Evolutionary conservation across 148 eudicot species (phyloP).

Genomic region (Arbutus unedo): DNA sequence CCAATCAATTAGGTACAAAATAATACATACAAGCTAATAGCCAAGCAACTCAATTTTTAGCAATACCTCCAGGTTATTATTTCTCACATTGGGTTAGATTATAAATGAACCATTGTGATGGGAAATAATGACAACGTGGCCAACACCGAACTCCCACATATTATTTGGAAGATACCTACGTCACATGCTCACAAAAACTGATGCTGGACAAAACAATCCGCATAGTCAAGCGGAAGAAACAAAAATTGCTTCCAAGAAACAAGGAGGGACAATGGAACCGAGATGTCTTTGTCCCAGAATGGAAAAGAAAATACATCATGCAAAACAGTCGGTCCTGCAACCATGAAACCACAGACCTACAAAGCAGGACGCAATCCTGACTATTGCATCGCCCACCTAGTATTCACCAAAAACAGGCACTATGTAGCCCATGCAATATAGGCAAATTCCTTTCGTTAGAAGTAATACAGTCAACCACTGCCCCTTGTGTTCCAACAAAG

Average conservation of each 20-base stretch:
- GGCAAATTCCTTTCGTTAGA: neutral
- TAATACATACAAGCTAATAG: neutral
- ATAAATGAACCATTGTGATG: neutral
- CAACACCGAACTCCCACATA: neutral
- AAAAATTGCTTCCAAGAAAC: constrained; percentile 6
- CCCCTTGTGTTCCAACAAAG: neutral
- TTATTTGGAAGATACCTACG: neutral
- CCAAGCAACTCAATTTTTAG: neutral
- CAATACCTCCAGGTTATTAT: neutral
- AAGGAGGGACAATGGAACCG: neutral
- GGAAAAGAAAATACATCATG: neutral
- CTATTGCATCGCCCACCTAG: neutral
- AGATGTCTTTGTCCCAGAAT: neutral
- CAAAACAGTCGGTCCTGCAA: neutral
- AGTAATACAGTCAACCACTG: neutral
- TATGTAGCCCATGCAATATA: neutral
- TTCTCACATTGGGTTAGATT: neutral
- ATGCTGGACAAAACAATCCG: neutral
- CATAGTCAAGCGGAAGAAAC: neutral
- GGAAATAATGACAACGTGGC: neutral
- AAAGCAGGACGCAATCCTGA: no score
- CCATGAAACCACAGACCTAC: neutral
- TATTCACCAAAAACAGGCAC: neutral
- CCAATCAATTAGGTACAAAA: neutral
- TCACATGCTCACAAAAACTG: neutral